These are phyloP conservation scores for Fallopia convolvulus DNA, from an alignment of 148 eudicot genomes.

Conservation along the genomic window DNA sequence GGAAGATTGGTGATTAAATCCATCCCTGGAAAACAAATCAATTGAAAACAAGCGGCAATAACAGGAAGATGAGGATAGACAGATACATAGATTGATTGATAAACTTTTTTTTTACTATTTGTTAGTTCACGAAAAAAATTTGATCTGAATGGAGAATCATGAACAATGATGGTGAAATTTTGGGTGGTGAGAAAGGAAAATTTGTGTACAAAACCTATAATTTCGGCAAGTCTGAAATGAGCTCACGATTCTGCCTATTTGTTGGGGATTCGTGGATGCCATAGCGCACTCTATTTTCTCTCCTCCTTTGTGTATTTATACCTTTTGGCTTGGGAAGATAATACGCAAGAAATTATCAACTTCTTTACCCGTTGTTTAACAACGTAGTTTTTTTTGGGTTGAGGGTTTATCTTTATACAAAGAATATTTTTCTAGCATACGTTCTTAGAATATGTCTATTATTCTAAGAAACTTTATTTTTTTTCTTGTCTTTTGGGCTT, in stretches of 20 bases:
- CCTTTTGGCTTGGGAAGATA: background rate
- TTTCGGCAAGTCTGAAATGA: slow-evolving; percentile 23
- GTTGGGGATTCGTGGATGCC: slow-evolving; percentile 26
- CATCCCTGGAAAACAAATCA: background rate
- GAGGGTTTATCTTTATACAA: too few species aligned
- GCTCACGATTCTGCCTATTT: slow-evolving; percentile 14
- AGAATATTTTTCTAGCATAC: too few species aligned
- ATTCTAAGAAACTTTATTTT: too few species aligned
- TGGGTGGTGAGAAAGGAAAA: background rate
- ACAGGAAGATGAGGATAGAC: background rate
- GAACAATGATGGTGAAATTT: background rate
- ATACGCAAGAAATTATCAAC: background rate
- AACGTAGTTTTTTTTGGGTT: too few species aligned
- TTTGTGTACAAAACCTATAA: slow-evolving; percentile 1
- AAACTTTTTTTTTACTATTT: background rate
- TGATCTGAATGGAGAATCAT: background rate
- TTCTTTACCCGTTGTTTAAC: too few species aligned
- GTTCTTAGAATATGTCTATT: too few species aligned
- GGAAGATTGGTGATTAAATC: background rate
- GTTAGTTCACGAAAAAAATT: background rate
- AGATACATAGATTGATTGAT: background rate
- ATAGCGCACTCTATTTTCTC: slow-evolving; percentile 18
- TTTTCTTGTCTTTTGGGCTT: too few species aligned
- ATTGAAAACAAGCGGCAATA: background rate
- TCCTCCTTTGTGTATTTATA: slow-evolving; percentile 7